Conservation (phyloP, 208 protist genomes). For the Trypanosoma avium region DNA sequence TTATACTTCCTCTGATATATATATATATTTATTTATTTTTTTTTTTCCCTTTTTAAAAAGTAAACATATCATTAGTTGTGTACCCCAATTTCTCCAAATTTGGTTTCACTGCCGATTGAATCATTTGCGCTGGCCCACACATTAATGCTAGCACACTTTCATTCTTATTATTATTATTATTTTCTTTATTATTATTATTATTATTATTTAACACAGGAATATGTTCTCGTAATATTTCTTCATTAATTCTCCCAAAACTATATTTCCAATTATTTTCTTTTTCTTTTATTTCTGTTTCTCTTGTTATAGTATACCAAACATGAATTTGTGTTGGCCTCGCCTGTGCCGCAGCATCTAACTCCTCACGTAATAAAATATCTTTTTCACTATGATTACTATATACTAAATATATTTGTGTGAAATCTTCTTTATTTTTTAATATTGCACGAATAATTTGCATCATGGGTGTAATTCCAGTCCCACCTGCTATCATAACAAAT, state of each 20-base stretch:
- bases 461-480: conserved; percentile 93
- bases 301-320: conserved; percentile 83
- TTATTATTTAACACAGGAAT: conserved; percentile 46
- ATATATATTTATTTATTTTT: conserved; percentile 9
- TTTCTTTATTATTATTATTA: conserved; percentile 14
- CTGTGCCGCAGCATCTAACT: conserved; percentile 80
- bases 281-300: conserved; percentile 26
- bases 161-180: neutral
- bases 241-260: conserved; percentile 59
- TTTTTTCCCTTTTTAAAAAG: conserved; percentile 45
- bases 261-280: conserved; percentile 60
- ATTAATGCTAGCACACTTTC: conserved; percentile 63
- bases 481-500: conserved; percentile 73
- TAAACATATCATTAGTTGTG: conserved; percentile 57
- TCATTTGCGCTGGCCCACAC: conserved; percentile 89
- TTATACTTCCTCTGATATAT: no score
- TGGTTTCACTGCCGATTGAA: conserved; percentile 81
- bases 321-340: conserved; percentile 48
- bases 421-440: conserved; percentile 62
- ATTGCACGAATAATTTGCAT: conserved; percentile 91
- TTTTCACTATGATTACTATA: conserved; percentile 88
- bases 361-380: conserved; percentile 90
- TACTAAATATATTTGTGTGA: conserved; percentile 81
- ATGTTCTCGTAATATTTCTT: conserved; percentile 77
- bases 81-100: conserved; percentile 81